A percentile compares a stretch with the other conserved stretches of the same genome.
These are phyloP conservation scores for Primulina huaijiensis DNA, from an alignment of 257 asterid species.

Conservation along the genomic window DNA sequence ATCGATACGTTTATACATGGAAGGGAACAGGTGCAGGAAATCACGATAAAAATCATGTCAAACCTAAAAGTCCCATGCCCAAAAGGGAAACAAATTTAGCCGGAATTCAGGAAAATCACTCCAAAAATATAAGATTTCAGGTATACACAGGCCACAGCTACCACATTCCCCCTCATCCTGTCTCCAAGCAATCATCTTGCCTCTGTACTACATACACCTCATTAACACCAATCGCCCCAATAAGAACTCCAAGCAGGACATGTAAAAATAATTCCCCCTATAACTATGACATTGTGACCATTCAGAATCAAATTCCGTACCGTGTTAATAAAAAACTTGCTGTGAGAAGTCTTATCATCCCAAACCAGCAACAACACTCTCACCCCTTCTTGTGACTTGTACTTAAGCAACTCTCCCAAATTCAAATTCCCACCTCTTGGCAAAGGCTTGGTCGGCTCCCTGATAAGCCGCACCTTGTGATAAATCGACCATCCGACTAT, in stretches of 20 bases:
- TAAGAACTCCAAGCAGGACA: constrained; percentile 1
- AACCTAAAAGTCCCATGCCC: neutral
- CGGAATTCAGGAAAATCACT: neutral
- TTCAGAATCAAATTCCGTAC: constrained; percentile 33
- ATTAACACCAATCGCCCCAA: neutral
- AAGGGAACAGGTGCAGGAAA: neutral
- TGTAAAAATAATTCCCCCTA: neutral
- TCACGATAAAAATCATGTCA: neutral
- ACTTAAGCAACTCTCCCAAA: constrained; percentile 80
- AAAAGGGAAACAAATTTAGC: neutral
- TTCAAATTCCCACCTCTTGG: constrained; percentile 83
- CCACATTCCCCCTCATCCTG: neutral
- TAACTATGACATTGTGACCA: constrained; percentile 13
- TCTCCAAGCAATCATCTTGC: neutral
- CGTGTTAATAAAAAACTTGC: constrained; percentile 72
- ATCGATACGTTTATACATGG: neutral
- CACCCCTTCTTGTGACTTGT: constrained; percentile 94
- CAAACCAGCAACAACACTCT: constrained; percentile 90
- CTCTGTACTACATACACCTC: neutral
- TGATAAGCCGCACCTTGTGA: constrained; percentile 66
- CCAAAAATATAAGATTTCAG: neutral
- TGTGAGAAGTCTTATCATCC: constrained; percentile 96
- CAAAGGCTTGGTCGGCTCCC: constrained; percentile 69
- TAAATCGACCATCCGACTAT: constrained; percentile 74
- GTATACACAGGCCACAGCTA: neutral